Conservation (phyloP, 805 yeast genomes). For the Candida germanica region DNA sequence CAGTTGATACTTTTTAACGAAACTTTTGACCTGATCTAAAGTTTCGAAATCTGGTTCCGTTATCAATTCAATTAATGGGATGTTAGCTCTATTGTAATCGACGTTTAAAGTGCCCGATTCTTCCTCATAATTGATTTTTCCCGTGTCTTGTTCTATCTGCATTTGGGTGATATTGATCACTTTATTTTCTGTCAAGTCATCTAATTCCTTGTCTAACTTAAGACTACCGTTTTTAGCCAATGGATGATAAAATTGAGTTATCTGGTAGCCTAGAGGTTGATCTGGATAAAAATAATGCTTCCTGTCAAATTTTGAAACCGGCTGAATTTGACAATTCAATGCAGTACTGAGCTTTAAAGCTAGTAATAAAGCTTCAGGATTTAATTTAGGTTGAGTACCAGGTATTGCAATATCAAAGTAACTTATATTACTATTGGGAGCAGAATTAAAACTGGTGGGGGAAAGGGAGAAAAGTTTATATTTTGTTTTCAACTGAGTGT, state of each 20-base stretch:
- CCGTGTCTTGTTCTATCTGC: conserved; percentile 95
- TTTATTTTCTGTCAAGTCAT: conserved; percentile 47
- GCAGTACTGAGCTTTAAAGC: conserved; percentile 76
- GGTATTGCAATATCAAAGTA: conserved; percentile 85
- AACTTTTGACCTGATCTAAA: conserved; percentile 67
- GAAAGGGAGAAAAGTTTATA: conserved; percentile 76
- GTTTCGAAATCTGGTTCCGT: conserved; percentile 81
- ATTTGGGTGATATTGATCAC: conserved; percentile 68
- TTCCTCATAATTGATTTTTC: conserved; percentile 60
- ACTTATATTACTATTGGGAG: conserved; percentile 70
- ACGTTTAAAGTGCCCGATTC: conserved; percentile 44
- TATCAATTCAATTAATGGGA: conserved; percentile 86
- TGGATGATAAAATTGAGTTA: conserved; percentile 85
- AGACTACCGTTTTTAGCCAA: conserved; percentile 68
- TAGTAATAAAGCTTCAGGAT: conserved; percentile 65
- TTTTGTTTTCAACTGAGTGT: conserved; percentile 77
- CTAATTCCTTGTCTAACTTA: conserved; percentile 46
- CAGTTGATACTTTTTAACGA: conserved; percentile 76
- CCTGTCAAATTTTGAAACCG: conserved; percentile 72
- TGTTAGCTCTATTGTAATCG: conserved; percentile 82
- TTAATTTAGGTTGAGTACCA: conserved; percentile 85
- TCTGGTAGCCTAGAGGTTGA: conserved; percentile 94
- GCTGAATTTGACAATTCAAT: conserved; percentile 55
- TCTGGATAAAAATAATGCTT: conserved; percentile 96
- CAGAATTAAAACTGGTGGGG: conserved; percentile 36